Evolutionary conservation across 345 rosid species (phyloP), one percentile per base, ranked within the genome.

Genomic region (Eucalyptus paniculata): DNA sequence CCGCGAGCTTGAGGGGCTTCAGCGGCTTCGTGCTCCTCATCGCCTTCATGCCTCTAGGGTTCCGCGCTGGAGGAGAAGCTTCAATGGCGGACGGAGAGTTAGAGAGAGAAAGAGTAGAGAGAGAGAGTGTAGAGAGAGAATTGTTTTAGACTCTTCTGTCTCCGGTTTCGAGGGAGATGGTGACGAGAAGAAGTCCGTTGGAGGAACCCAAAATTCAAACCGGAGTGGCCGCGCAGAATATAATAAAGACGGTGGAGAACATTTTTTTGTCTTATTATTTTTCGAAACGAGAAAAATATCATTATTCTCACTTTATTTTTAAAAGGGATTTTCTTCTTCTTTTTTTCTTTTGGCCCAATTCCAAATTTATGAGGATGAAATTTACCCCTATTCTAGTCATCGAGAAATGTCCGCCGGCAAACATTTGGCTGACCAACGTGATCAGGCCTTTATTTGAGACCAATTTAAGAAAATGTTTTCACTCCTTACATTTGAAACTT

Each of bases 1-100:
- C 97, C 18, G 96, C 90, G 91, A 98, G 97, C 93, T 96, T 96
- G 90, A 98, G 98, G n/a, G 94, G 97, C 94, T 93, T 94, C 93
- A 96, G 86, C 80, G 97, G 96, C 90, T 92, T 96, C 96, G 93
- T 97, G 90, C 88, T 93, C 95, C 95, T 95, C 98, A 96, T 95
- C 86, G 86, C 32, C 53, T 77, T 86, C 87, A 51, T 86, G 44
- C 47, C 47, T 82, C n/a, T 32, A 34, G 62, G 40, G 53, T n/a
- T 50, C 51, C 18, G 51, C 51, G 18, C 51, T n/a, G 51, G 51
- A 50, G 18, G 18, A 50, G 18, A 50, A 15, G 53, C 18, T 50
- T 40, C 6, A 37, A 21, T 69, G 81, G 24, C 42, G 81, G 81
- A 34, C 7, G 13, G 45, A 77, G 45, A 72, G 82, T n/a, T 1